These are phyloP conservation scores for Alloteropsis semialata DNA, from an alignment of 176 grass and related monocot species.

Conservation along the genomic window DNA sequence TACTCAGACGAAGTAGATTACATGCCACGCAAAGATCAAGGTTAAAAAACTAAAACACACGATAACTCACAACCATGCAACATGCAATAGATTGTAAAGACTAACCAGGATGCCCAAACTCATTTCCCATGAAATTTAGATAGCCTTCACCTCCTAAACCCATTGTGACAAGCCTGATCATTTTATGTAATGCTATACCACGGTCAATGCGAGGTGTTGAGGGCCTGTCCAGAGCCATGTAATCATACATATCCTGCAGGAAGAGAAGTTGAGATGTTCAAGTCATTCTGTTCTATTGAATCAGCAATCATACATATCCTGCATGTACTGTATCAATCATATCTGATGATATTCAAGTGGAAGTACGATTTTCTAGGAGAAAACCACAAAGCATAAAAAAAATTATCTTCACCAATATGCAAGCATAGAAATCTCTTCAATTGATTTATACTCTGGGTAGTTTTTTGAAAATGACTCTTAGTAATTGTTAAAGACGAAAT, in stretches of 20 bases:
- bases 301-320: conserved; percentile 1
- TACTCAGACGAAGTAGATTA: background rate
- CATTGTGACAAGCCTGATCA: conserved; percentile 99
- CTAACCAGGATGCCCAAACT: conserved; percentile 99
- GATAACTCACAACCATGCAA: background rate
- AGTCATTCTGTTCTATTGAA: conserved; percentile 12
- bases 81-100: conserved; percentile 53
- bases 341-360: background rate
- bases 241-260: conserved; percentile 94
- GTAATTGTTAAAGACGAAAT: background rate
- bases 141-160: conserved; percentile 94
- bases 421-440: background rate
- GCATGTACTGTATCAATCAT: conserved; percentile 1
- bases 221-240: conserved; percentile 85
- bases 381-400: background rate
- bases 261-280: conserved; percentile 22
- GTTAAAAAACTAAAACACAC: conserved; percentile 1
- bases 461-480: too few relatives aligned
- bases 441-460: background rate
- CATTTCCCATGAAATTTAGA: conserved; percentile 99
- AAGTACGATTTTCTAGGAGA: background rate
- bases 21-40: background rate
- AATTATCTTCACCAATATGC: background rate
- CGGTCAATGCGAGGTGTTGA: conserved; percentile 90
- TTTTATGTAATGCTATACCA: conserved; percentile 97